phyloP scores from a whole-genome alignment of 1,139 yeast species.

The Yamadazyma mexicana region DNA sequence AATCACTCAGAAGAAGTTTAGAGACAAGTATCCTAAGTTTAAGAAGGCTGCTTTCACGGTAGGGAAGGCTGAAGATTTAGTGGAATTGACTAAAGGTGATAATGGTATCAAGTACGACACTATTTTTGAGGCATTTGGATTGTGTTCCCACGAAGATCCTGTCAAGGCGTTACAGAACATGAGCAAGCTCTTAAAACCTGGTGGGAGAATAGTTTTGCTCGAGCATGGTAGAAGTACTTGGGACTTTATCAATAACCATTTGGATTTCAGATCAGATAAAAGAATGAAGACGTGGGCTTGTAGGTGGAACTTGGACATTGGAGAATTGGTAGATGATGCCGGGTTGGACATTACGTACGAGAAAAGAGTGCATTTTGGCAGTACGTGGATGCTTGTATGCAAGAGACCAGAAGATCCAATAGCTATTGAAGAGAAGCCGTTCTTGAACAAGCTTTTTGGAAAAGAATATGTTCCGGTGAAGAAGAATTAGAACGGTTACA shows the following conservation, averaged over 20 bases:
- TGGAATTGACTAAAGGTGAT: constrained; percentile 48
- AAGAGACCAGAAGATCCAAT: constrained; percentile 68
- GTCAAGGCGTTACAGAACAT: constrained; percentile 77
- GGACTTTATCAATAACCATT: constrained; percentile 71
- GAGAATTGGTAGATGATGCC: constrained; percentile 76
- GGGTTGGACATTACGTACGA: constrained; percentile 83
- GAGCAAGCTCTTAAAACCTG: constrained; percentile 72
- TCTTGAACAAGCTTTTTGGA: constrained; percentile 45
- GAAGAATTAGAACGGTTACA: too few species aligned
- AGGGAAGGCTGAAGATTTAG: constrained; percentile 88
- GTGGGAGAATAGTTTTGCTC: constrained; percentile 82
- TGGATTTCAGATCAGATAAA: constrained; percentile 80
- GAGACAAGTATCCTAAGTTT: constrained; percentile 62
- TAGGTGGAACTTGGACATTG: constrained; percentile 94
- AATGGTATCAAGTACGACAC: constrained; percentile 73
- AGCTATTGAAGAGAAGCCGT: constrained; percentile 42
- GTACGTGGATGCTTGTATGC: constrained; percentile 83
- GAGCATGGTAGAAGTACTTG: constrained; percentile 92
- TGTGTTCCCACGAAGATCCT: constrained; percentile 95
- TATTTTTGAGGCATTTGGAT: constrained; percentile 88
- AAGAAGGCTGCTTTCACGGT: constrained; percentile 80
- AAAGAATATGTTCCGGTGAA: constrained; percentile 29
- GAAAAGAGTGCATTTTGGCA: constrained; percentile 84
- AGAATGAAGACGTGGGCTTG: constrained; percentile 96
- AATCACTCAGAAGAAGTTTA: constrained; percentile 73